Conservation (phyloP, 768 basidiomycete genomes). For the Tricholoma flavovirens region DNA sequence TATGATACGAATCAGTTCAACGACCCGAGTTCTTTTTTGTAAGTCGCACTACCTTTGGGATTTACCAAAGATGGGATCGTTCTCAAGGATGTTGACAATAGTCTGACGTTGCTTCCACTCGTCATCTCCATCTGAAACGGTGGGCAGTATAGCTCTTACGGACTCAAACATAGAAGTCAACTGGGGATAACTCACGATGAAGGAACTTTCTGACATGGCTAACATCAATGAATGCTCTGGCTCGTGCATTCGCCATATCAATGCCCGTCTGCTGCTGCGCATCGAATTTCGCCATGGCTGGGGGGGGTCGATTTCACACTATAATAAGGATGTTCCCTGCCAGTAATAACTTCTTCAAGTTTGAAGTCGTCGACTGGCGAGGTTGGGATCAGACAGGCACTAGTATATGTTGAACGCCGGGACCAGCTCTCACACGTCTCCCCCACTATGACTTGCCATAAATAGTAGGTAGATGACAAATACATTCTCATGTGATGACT, state of each 20-base stretch:
- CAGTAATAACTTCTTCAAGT: no score
- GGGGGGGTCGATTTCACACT: no score
- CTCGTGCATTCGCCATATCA: slow-evolving; percentile 50
- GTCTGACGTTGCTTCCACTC: slow-evolving; percentile 46
- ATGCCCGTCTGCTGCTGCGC: slow-evolving; percentile 40
- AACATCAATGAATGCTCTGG: slow-evolving; percentile 36
- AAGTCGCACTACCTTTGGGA: slow-evolving; percentile 38
- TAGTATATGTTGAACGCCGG: no score
- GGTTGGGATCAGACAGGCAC: no score
- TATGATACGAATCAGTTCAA: no score
- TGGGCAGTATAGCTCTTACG: neutral
- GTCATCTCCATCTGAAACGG: slow-evolving; percentile 36
- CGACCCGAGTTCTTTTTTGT: neutral
- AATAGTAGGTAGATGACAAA: no score
- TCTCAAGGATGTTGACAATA: slow-evolving; percentile 40
- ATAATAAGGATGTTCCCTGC: no score
- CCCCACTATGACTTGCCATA: no score
- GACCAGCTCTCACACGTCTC: no score
- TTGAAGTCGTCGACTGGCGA: no score
- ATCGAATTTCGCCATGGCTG: slow-evolving; percentile 18
- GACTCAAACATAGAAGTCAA: neutral
- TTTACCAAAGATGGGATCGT: slow-evolving; percentile 59
- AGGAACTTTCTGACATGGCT: slow-evolving; percentile 42
- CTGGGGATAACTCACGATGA: slow-evolving; percentile 36
- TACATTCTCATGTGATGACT: no score